Conservation (phyloP, 139 green algal genomes). For the Tetraselmis striata region DNA sequence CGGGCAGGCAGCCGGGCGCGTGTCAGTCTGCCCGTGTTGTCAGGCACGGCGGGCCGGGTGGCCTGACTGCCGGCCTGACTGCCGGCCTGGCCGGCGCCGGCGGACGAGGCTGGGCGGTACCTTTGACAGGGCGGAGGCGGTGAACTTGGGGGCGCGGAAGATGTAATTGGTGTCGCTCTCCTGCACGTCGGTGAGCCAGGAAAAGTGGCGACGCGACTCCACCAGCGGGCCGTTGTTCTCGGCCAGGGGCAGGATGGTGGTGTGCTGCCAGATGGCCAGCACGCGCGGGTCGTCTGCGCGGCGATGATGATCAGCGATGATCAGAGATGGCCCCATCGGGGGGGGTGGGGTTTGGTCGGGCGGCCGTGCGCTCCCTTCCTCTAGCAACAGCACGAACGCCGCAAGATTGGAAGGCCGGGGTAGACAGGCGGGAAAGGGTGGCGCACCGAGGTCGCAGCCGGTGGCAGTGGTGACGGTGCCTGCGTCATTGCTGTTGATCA, state of each 20-base stretch:
- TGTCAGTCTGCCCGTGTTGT: too few relatives aligned
- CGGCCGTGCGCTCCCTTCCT: not conserved
- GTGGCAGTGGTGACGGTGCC: not conserved
- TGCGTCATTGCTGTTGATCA: not conserved
- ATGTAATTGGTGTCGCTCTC: not conserved
- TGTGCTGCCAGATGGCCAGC: not conserved
- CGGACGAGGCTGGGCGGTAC: not conserved
- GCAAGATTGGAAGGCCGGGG: not conserved
- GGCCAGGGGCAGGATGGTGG: not conserved
- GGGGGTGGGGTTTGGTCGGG: too few relatives aligned
- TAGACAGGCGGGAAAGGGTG: not conserved
- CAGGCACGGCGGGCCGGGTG: too few relatives aligned
- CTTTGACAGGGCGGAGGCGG: not conserved
- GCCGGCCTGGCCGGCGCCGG: too few relatives aligned
- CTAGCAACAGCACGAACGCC: not conserved
- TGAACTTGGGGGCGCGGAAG: not conserved
- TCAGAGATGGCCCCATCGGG: too few relatives aligned
- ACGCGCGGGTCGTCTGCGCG: not conserved
- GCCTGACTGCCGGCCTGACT: too few relatives aligned
- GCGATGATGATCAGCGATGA: too few relatives aligned
- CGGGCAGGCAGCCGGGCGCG: too few relatives aligned
- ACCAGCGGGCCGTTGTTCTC: not conserved
- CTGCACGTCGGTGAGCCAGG: not conserved
- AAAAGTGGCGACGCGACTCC: not conserved
- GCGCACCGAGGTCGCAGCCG: not conserved